Conservation (phyloP, 2,329 filamentous ascomycete genomes). For the Fonsecaea monophora region DNA sequence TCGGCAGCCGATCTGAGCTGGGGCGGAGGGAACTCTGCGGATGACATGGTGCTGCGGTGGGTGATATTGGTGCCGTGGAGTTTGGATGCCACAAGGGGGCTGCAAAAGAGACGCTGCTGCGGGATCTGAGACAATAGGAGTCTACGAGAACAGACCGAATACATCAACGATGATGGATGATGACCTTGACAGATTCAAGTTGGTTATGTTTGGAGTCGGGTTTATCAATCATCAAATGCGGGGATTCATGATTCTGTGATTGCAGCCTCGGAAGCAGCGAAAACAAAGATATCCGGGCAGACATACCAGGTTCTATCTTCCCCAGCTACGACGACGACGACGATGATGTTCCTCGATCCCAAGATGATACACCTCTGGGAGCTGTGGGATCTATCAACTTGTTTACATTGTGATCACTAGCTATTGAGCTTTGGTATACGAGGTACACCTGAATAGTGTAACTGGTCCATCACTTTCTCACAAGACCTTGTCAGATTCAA, state of each 20-base stretch:
- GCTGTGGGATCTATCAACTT: background rate
- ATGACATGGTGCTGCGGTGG: background rate
- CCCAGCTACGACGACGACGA: background rate
- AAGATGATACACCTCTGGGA: background rate
- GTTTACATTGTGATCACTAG: background rate
- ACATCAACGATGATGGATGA: background rate
- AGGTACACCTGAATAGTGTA: background rate
- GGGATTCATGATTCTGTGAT: background rate
- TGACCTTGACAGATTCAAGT: background rate
- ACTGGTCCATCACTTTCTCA: background rate
- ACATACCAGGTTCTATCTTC: background rate
- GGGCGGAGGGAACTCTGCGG: conserved; percentile 28
- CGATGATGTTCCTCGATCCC: background rate
- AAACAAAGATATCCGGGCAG: background rate
- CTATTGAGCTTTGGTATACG: background rate
- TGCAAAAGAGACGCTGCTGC: background rate
- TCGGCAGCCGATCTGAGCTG: conserved; percentile 23
- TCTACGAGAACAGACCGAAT: background rate
- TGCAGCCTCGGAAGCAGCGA: conserved; percentile 1
- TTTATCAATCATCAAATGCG: conserved; percentile 4
- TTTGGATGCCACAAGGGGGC: background rate
- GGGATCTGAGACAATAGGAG: background rate
- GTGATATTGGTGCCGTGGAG: background rate
- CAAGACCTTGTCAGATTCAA: background rate
- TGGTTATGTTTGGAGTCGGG: background rate